These are phyloP conservation scores for Tricholoma sp. DNA, from an alignment of 768 basidiomycete species.

Conservation along the genomic window DNA sequence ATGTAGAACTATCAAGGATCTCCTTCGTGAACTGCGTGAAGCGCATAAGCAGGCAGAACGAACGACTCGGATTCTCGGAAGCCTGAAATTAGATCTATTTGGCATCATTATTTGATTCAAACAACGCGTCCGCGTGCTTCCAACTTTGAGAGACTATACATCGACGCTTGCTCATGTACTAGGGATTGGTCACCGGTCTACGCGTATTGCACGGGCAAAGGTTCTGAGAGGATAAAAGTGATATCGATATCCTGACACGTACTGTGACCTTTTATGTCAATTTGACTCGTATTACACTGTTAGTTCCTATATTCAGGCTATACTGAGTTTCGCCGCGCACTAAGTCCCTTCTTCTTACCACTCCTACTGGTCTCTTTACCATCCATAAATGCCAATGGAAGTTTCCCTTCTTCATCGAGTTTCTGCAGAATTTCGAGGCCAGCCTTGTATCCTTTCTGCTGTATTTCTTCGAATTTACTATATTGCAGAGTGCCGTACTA, in stretches of 20 bases:
- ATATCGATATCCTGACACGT: too few species aligned
- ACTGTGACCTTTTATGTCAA: too few species aligned
- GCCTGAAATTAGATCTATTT: background rate
- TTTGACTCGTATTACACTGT: too few species aligned
- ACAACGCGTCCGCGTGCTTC: background rate
- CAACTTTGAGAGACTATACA: too few species aligned
- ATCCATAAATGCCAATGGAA: conserved; percentile 73
- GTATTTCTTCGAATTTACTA: conserved; percentile 83
- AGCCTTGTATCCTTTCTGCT: conserved; percentile 73
- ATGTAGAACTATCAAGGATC: background rate
- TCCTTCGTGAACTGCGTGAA: background rate
- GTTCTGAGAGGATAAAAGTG: too few species aligned
- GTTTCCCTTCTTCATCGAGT: conserved; percentile 77
- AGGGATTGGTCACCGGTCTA: too few species aligned
- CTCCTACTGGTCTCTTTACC: conserved; percentile 41
- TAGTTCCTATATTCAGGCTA: conserved; percentile 13
- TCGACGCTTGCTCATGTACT: too few species aligned
- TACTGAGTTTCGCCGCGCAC: conserved; percentile 74
- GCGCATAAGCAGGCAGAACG: background rate
- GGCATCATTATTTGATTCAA: background rate
- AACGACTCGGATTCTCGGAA: too few species aligned
- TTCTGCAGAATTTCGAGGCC: conserved; percentile 66
- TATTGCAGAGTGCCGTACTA: conserved; percentile 92
- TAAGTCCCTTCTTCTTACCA: conserved; percentile 66
- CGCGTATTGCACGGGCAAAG: too few species aligned